phyloP scores from a whole-genome alignment of 2,329 filamentous ascomycete species.

The Meredithiella fracta region DNA sequence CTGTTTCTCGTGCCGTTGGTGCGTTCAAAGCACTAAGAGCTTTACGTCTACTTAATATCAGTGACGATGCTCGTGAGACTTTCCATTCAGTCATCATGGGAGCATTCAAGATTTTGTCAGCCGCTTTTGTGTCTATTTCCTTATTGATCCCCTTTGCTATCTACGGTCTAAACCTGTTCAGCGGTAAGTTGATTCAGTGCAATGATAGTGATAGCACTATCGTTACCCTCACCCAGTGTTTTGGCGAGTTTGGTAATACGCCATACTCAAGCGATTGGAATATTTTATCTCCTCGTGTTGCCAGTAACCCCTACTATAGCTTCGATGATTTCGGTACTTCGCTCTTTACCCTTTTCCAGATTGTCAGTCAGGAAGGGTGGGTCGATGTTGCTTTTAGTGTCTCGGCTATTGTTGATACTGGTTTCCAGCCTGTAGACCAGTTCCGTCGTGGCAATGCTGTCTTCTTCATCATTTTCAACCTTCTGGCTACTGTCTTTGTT shows the following conservation, averaged over 20 bases:
- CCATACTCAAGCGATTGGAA: conserved; percentile 64
- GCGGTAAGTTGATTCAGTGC: conserved; percentile 61
- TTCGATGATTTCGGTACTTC: conserved; percentile 93
- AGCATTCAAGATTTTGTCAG: conserved; percentile 85
- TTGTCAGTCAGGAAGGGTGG: conserved; percentile 98
- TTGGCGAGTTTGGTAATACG: conserved; percentile 61
- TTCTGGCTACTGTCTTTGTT: conserved; percentile 89
- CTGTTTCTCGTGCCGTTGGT: conserved; percentile 76
- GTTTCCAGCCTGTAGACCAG: conserved; percentile 53
- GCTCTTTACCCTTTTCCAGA: conserved; percentile 93
- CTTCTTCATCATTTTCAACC: conserved; percentile 93
- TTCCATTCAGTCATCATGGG: conserved; percentile 94
- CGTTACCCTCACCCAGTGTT: conserved; percentile 53
- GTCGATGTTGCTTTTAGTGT: conserved; percentile 76
- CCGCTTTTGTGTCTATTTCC: conserved; percentile 85
- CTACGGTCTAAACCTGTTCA: conserved; percentile 86
- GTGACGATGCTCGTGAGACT: conserved; percentile 84
- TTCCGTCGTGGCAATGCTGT: conserved; percentile 69
- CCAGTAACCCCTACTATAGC: conserved; percentile 67
- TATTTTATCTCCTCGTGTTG: conserved; percentile 66
- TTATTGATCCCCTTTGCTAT: conserved; percentile 93
- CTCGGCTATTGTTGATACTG: conserved; percentile 63
- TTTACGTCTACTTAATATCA: conserved; percentile 80
- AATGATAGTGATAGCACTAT: conserved; percentile 42
- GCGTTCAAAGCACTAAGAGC: conserved; percentile 95